These are phyloP conservation scores for Solidago caesia DNA, from an alignment of 129 eudicot genomes.

Conservation along the genomic window DNA sequence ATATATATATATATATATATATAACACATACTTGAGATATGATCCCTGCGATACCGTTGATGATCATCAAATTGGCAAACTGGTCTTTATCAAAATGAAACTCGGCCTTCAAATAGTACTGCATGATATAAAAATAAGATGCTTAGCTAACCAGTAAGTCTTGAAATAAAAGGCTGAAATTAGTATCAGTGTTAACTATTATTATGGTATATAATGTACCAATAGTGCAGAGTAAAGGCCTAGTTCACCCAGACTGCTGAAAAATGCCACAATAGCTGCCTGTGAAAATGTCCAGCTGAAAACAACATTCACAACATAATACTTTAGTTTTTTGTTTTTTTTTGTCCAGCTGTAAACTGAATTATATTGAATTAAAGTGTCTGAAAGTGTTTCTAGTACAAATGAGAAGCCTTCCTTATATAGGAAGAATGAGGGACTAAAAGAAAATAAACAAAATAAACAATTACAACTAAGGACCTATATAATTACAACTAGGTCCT, in stretches of 20 bases:
- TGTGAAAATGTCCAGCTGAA: conserved; percentile 66
- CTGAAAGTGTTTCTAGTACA: too few relatives aligned
- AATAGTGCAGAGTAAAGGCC: conserved; percentile 59
- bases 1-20: not conserved
- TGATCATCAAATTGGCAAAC: conserved; percentile 83
- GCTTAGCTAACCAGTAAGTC: not conserved
- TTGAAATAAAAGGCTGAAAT: not conserved
- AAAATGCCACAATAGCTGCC: conserved; percentile 71
- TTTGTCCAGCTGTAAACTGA: too few relatives aligned
- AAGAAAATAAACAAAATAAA: too few relatives aligned
- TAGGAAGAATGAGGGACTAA: too few relatives aligned
- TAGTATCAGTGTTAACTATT: not conserved
- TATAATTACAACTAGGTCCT: too few relatives aligned
- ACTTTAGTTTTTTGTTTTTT: not conserved
- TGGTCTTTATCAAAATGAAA: conserved; percentile 80
- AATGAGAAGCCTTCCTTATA: too few relatives aligned
- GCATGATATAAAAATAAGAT: conserved; percentile 9
- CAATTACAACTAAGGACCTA: too few relatives aligned
- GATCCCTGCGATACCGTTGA: conserved; percentile 71
- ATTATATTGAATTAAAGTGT: too few relatives aligned
- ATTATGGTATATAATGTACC: conserved; percentile 36
- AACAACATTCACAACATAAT: conserved; percentile 10
- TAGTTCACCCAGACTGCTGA: conserved; percentile 57
- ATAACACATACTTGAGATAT: conserved; percentile 65
- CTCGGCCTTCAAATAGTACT: conserved; percentile 79